A percentile compares a stretch with the other conserved stretches of the same genome.
Evolutionary conservation across 495 filamentous ascomycete genomes (phyloP).

Genomic region (Penicillium mononematosum): DNA sequence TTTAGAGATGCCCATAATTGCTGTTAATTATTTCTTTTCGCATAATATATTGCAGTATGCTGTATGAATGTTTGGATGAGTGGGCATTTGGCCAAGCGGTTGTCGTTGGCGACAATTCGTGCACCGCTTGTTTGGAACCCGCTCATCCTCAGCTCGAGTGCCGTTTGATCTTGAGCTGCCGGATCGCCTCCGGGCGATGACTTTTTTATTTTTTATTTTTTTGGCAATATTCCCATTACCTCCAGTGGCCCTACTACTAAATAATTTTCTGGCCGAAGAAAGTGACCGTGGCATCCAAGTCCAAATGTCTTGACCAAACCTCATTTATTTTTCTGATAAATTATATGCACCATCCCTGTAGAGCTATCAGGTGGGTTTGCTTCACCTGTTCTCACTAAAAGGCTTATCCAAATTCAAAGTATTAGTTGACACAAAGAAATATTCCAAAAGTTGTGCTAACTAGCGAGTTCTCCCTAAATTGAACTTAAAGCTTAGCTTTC

Average conservation of each 20-base stretch:
- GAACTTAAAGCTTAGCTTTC: constrained; percentile 24
- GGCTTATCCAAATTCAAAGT: background rate
- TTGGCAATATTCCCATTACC: background rate
- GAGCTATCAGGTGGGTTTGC: no score
- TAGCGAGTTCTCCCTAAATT: background rate
- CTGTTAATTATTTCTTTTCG: background rate
- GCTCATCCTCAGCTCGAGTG: background rate
- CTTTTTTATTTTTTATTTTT: background rate
- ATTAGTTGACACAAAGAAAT: background rate
- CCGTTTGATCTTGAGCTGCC: background rate
- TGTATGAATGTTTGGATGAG: background rate
- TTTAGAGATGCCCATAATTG: no score
- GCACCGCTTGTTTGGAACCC: background rate
- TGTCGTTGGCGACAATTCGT: background rate
- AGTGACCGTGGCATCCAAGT: background rate
- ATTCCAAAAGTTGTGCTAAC: background rate
- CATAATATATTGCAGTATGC: background rate
- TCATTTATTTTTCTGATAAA: no score
- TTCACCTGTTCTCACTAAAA: background rate
- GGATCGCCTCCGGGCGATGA: background rate
- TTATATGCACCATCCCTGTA: background rate
- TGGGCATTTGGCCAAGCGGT: background rate
- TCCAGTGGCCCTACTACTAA: background rate
- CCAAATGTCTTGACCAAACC: background rate
- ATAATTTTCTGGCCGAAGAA: no score